A percentile compares a stretch with the other conserved stretches of the same genome.
These are phyloP conservation scores for Fusarium oligoseptatum DNA, from an alignment of 2,329 filamentous ascomycete genomes.

Conservation along the genomic window DNA sequence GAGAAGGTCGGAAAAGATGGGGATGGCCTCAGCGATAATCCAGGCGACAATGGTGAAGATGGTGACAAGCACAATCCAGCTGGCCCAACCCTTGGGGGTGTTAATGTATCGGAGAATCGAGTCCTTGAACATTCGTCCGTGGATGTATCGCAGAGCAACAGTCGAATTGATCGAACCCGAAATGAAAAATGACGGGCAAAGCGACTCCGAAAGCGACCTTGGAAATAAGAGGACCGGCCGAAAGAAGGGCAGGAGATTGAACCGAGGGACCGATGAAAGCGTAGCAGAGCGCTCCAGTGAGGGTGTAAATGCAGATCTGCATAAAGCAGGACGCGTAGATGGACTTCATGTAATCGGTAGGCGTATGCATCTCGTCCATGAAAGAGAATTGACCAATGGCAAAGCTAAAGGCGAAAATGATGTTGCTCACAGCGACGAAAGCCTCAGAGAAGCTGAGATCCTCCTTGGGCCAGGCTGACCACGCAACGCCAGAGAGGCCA, in stretches of 20 bases:
- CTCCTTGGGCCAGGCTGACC: constrained; percentile 61
- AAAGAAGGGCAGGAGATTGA: constrained; percentile 75
- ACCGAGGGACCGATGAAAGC: constrained; percentile 75
- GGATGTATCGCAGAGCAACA: constrained; percentile 36
- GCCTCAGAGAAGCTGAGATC: constrained; percentile 64
- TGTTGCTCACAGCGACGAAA: constrained; percentile 75
- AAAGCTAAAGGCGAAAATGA: constrained; percentile 47
- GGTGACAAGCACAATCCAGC: constrained; percentile 30
- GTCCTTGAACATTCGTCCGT: constrained; percentile 39
- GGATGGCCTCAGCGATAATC: constrained; percentile 38
- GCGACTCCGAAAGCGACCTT: constrained; percentile 79
- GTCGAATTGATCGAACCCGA: constrained; percentile 40
- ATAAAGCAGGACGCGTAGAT: constrained; percentile 72
- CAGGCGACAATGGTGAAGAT: constrained; percentile 37
- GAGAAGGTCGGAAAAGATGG: constrained; percentile 37
- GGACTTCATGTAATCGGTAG: constrained; percentile 58
- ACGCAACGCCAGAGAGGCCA: constrained; percentile 50
- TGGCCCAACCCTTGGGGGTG: constrained; percentile 35
- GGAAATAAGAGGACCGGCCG: constrained; percentile 69
- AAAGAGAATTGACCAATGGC: constrained; percentile 40
- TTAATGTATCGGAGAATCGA: constrained; percentile 36
- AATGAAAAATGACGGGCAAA: constrained; percentile 62
- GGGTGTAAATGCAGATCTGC: constrained; percentile 74
- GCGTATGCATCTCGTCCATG: constrained; percentile 43
- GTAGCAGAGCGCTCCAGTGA: constrained; percentile 77